Base-by-base conservation (phyloP, 352 stramenopile genomes). In the Globisporangium megalacanthum region DNA sequence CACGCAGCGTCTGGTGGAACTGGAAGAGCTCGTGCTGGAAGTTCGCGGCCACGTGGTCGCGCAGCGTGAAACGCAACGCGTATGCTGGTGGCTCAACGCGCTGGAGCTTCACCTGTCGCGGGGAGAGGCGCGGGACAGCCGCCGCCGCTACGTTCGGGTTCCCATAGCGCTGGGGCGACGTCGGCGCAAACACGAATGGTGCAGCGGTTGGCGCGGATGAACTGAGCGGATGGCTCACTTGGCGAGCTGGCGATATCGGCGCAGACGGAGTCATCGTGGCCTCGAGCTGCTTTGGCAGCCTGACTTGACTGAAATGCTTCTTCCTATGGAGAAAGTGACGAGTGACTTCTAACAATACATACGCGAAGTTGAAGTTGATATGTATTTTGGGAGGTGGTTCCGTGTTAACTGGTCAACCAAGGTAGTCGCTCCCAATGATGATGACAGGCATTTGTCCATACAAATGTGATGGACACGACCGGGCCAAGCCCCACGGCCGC, bases 11-110 rank as follows among this genome's bases (percentile, higher is more conserved):
- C 60, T 91, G 81, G 49, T 89, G 78, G 54, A 91, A 85, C 37
- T 77, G 72, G 53, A 91, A 82, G 3, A 91, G 68, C 42, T 89
- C 77, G 49, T 88, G 72, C 6, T 67, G 74, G 42, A 85, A 83
- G 46, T 71, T 75, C 25, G 53, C 57, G 41, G 70, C 58, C 45
- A 78, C 51, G 35, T 79, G 67, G 31, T 77, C 69, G 35, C 65
- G 66, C 6, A 83, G 52, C 17, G 69, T 49, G 36, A 60, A 10
- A 4, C 37, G 31, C 19, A 61, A 44, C 31, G 52, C 56, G 15
- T 53, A 47, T 11, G 44, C 56, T 7, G 45, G 19, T 9, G 45
- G 42, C 36, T 69, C 49, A 10, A 77, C 60, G 10, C 63, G 59
- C 13, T 76, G 64, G 10, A 75, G 56, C 36, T 70, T 77, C n/a